Base-by-base conservation (phyloP, 345 rosid species). In the Citrus unshiu region DNA sequence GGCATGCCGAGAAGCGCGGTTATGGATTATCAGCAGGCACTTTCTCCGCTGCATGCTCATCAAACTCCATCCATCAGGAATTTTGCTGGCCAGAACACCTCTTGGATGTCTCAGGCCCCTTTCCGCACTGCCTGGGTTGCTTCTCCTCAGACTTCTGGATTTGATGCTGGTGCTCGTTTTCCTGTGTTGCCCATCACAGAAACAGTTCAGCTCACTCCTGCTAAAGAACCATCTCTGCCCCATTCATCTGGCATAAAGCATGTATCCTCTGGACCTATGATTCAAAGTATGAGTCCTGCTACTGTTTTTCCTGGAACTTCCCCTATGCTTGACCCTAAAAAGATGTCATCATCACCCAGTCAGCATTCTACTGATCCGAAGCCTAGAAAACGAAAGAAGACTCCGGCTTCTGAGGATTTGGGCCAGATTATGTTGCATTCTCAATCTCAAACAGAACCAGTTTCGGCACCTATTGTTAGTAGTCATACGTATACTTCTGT, bases 81-180 rank as follows among this genome's bases (percentile, higher is more conserved):
- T 79, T 86, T 88, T 84, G 83, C 85, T 74, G 97, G 92, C 66
- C 95, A 87, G 78, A 89, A 72, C 77, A 56, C 86, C 77, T 70
- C 92, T 78, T 93, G 99, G 98, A 82, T 92, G 77, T 85, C 98
- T 30, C 98, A 92, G 72, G 81, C 93, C 73, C 91, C 93, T 79
- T 92, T 86, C 82, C 87, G 85, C 67, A 86, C 82, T 60, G 86
- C 93, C 39, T 96, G 98, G 98, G 83, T 81, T 79, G 84, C 88
- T 81, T 86, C 93, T 86, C 86, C 95, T 25, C 97, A 87, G 72
- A 84, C 90, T 72, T 79, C 94, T 83, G 85, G 88, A 19, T 84
- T 87, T 72, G 97, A 91, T 68, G 72, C 83, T n/a, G 84, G 86
- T 84, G 81, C 87, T 82, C 89, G 88, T 83, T 84, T 89, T 71